Base-by-base conservation (phyloP, 345 rosid genomes). In the Salix dunnii region DNA sequence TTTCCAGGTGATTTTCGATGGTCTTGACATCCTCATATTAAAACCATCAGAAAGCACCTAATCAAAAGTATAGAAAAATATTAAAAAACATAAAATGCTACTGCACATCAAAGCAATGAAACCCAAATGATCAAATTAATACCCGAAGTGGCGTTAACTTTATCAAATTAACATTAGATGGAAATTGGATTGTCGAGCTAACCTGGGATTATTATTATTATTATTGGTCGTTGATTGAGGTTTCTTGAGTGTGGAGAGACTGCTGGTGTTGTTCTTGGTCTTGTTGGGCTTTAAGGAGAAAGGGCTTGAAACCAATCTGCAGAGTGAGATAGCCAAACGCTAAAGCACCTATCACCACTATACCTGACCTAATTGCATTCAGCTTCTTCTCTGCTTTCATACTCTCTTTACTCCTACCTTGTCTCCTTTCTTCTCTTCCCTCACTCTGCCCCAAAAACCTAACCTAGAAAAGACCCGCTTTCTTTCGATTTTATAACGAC, bases 261-360 rank as follows among this genome's bases (percentile, higher is more conserved):
- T 38, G 49, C 35, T 73, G 42, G 12, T 35, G 27, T 23, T 74
- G 62, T 23, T 31, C 23, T 48, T 62, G 51, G 2, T 23, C 35
- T 21, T 79, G 74, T 4, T 69, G 86, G 33, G 93, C 88, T 71
- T 76, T 85, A 3, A 85, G 84, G 65, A 89, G 87, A 82, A 86
- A 92, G 60, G 94, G 94, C 78, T 92, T 89, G 84, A 90, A 87
- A 2, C 93, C 94, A 55, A 90, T 81, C 60, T 90, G 81, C 10
- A 90, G 72, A 3, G 93, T 85, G 74, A 92, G 40, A 75, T 92
- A 92, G 11, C 95, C 97, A 73, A 89, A 90, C 12, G 93, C 97
- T 79, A 92, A 62, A 18, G 94, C 87, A 8, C 95, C 93, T 42
- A 89, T 77, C 36, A 92, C 92, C 16, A 92, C 89, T 58, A 88